Base-by-base conservation (phyloP, 192 early-diverging fungal species). In the Backusella psychrophila region DNA sequence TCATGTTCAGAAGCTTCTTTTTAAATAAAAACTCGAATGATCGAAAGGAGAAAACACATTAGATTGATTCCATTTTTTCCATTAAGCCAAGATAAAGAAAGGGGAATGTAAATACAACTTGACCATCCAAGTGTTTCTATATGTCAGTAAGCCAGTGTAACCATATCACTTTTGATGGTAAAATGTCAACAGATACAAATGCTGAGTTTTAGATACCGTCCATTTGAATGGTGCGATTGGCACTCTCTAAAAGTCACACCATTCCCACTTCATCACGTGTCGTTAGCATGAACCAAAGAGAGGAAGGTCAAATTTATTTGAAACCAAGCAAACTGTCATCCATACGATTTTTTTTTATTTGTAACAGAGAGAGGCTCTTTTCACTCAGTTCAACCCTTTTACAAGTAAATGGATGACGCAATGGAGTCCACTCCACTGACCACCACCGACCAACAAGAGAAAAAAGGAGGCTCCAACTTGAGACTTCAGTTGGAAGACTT, bases 401-500 rank as follows among this genome's bases (percentile, higher is more conserved):
- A n/a, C 7, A 56, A 23, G 9, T 56, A 26, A 19, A 38, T 69
- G 35, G 35, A 35, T 21, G 21, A 4, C 15, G 7, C 67, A 21
- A 69, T 36, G 33, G 35, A 69, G 14, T 38, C 67, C n/a, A 39
- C 15, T 35, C 33, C 35, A 4, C 15, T 38, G 67, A 35, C 67
- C 8, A 15, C n/a, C 19, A 21, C 35, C 23, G 26, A 29, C 56
- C 56, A 63, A 14, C 23, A 63, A 63, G 56, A 63, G 36, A 69
- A 69, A 38, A 11, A n/a, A 4, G n/a, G 23, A 38, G 68, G 17
- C 8, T 69, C 68, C 23, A 77, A 77, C 33, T 46, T 75, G 26
- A 68, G 78, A 74, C 41, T 66, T 36, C 78, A 79, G 41, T 38
- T 79, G 23, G 74, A 79, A 23, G 78, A 79, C 56, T 73, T 79